A percentile compares a stretch with the other conserved stretches of the same genome.
Evolutionary conservation across 129 eudicot species (phyloP).

Genomic region (Escallonia herrerae): DNA sequence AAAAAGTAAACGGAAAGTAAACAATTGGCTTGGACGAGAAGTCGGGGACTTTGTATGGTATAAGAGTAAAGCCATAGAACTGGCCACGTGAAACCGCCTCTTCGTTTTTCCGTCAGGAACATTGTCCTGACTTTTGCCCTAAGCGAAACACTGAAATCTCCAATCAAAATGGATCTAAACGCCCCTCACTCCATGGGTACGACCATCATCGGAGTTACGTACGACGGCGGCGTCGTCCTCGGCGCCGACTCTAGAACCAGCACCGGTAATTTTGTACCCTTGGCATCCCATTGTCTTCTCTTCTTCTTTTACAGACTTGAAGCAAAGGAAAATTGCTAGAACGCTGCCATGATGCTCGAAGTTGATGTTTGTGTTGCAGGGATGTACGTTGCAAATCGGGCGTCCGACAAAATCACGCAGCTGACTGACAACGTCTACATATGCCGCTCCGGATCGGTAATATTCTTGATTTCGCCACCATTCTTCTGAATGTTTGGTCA

Average conservation of each 20-base stretch:
- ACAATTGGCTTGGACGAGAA: too few relatives aligned
- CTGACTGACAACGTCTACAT: constrained; percentile 30
- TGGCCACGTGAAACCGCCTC: too few relatives aligned
- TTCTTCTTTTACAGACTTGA: too few relatives aligned
- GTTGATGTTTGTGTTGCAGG: constrained; percentile 6
- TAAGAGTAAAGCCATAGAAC: too few relatives aligned
- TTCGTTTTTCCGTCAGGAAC: too few relatives aligned
- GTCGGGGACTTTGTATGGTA: too few relatives aligned
- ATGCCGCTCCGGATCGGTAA: constrained; percentile 38
- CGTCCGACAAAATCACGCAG: constrained; percentile 29
- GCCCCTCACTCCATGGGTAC: constrained; percentile 17
- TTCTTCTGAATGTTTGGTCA: too few relatives aligned
- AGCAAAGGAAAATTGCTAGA: too few relatives aligned
- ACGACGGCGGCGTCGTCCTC: constrained; percentile 22
- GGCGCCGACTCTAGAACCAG: constrained; percentile 20
- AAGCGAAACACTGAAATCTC: too few relatives aligned
- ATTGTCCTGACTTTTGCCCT: too few relatives aligned
- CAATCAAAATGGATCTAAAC: constrained; percentile 3
- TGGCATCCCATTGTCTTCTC: not conserved
- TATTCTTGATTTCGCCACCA: not conserved
- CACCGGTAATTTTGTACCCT: constrained; percentile 1
- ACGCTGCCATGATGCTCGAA: not conserved
- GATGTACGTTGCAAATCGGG: constrained; percentile 33
- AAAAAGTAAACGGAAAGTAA: too few relatives aligned
- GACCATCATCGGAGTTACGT: constrained; percentile 16